Evolutionary conservation across 192 early-diverging fungal genomes (phyloP).

Genomic region (Chytriomyces sp.): DNA sequence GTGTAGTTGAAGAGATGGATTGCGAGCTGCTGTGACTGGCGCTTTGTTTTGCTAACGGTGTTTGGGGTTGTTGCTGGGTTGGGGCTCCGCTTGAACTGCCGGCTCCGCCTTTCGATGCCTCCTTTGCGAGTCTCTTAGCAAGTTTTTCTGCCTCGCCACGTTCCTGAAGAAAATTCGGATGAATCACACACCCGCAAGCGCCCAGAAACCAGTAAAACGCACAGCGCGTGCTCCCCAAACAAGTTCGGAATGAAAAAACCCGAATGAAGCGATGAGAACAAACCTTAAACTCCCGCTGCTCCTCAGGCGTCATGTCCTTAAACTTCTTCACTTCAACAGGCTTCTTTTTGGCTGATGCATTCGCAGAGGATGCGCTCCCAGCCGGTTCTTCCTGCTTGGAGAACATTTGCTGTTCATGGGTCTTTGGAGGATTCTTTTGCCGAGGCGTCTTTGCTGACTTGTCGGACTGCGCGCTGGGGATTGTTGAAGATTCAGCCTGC

Average conservation of each 20-base stretch:
- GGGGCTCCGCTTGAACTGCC: constrained; percentile 29
- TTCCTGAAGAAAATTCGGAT: constrained; percentile 50
- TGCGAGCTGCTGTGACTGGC: constrained; percentile 27
- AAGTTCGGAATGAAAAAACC: constrained; percentile 3
- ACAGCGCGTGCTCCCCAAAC: background rate
- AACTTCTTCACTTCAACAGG: constrained; percentile 20
- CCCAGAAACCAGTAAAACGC: too few relatives aligned
- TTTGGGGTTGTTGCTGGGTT: background rate
- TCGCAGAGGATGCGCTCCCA: too few relatives aligned
- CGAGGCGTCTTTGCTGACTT: too few relatives aligned
- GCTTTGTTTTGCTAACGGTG: constrained; percentile 11
- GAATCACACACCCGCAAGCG: background rate
- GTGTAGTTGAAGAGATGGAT: background rate
- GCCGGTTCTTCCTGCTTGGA: too few relatives aligned
- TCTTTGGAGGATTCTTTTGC: too few relatives aligned
- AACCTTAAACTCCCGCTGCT: constrained; percentile 83
- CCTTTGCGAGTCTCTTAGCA: constrained; percentile 43
- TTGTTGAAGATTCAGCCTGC: too few relatives aligned
- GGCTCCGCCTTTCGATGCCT: constrained; percentile 38
- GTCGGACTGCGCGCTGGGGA: too few relatives aligned
- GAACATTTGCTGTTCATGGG: too few relatives aligned
- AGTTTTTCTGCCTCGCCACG: constrained; percentile 79
- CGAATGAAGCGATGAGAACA: background rate
- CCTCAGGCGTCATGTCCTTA: constrained; percentile 87
- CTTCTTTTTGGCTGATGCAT: background rate